These are phyloP conservation scores for Astragalus glycyphyllos DNA, from an alignment of 306 rosid species.

Conservation along the genomic window DNA sequence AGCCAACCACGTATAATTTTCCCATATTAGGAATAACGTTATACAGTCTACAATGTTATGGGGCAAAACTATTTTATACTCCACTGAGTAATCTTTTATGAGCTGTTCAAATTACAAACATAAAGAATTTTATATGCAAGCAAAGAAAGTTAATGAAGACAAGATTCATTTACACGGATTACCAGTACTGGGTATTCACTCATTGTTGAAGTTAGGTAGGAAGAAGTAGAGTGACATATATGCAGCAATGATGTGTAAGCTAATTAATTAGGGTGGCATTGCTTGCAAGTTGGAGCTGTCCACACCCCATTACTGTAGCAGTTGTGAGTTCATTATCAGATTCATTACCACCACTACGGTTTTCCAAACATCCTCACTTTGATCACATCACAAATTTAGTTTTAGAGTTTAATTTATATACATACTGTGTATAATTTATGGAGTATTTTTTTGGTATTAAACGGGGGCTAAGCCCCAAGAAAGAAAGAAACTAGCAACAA, in stretches of 20 bases:
- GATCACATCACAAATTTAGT: background rate
- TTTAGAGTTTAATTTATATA: too few relatives aligned
- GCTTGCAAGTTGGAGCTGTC: slow-evolving; percentile 60
- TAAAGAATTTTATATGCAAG: slow-evolving; percentile 1
- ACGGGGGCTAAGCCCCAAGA: too few relatives aligned
- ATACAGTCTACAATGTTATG: slow-evolving; percentile 12
- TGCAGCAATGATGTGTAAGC: slow-evolving; percentile 45
- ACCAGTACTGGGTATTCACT: slow-evolving; percentile 1
- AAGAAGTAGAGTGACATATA: slow-evolving; percentile 29
- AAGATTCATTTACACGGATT: slow-evolving; percentile 9
- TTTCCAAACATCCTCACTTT: background rate
- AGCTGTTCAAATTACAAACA: slow-evolving; percentile 1
- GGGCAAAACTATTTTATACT: slow-evolving; percentile 9
- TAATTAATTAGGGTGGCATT: slow-evolving; percentile 48
- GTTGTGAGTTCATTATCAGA: slow-evolving; percentile 46
- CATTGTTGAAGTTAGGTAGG: slow-evolving; percentile 42
- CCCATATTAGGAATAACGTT: slow-evolving; percentile 38
- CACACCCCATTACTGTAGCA: slow-evolving; percentile 40
- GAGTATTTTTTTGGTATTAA: too few relatives aligned
- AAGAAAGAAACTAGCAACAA: too few relatives aligned
- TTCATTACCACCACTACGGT: slow-evolving; percentile 11
- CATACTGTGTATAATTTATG: too few relatives aligned
- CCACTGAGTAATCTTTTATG: background rate
- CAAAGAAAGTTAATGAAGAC: background rate
- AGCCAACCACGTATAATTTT: slow-evolving; percentile 36